Conservation (phyloP, 495 filamentous ascomycete species). For the Evernia prunastri region DNA sequence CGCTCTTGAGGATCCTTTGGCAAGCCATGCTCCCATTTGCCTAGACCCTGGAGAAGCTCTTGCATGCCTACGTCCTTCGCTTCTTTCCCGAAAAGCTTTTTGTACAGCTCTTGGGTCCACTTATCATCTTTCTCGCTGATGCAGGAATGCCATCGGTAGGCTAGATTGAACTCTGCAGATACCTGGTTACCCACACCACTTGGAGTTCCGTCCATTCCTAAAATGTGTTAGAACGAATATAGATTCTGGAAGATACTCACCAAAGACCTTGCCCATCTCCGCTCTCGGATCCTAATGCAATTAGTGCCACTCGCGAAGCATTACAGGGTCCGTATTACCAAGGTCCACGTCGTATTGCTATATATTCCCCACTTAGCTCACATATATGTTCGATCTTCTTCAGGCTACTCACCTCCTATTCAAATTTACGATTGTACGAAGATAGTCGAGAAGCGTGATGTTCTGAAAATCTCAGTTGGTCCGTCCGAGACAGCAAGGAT, state of each 20-base stretch:
- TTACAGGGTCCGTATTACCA: slow-evolving; percentile 29
- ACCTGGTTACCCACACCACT: slow-evolving; percentile 65
- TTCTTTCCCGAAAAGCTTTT: slow-evolving; percentile 45
- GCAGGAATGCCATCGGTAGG: slow-evolving; percentile 66
- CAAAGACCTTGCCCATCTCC: slow-evolving; percentile 45
- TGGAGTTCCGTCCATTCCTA: slow-evolving; percentile 43
- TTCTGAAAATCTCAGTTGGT: slow-evolving; percentile 37
- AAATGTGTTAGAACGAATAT: neutral
- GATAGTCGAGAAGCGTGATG: slow-evolving; percentile 74
- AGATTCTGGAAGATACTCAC: slow-evolving; percentile 25
- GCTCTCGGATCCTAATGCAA: slow-evolving; percentile 44
- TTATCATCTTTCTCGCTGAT: slow-evolving; percentile 57
- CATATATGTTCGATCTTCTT: neutral
- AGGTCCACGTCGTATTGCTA: slow-evolving; percentile 66
- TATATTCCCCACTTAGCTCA: neutral
- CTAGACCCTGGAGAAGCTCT: slow-evolving; percentile 49
- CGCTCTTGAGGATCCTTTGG: slow-evolving; percentile 49
- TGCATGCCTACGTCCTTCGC: slow-evolving; percentile 45
- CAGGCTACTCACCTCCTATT: slow-evolving; percentile 45
- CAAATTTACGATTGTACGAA: slow-evolving; percentile 77
- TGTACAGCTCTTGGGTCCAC: slow-evolving; percentile 57
- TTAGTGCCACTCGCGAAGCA: neutral
- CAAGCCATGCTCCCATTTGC: slow-evolving; percentile 44
- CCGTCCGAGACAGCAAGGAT: neutral
- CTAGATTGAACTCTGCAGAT: slow-evolving; percentile 64